A percentile compares a stretch with the other conserved stretches of the same genome.
Conservation (phyloP, 495 filamentous ascomycete genomes). For the Aspergillus wentii region DNA sequence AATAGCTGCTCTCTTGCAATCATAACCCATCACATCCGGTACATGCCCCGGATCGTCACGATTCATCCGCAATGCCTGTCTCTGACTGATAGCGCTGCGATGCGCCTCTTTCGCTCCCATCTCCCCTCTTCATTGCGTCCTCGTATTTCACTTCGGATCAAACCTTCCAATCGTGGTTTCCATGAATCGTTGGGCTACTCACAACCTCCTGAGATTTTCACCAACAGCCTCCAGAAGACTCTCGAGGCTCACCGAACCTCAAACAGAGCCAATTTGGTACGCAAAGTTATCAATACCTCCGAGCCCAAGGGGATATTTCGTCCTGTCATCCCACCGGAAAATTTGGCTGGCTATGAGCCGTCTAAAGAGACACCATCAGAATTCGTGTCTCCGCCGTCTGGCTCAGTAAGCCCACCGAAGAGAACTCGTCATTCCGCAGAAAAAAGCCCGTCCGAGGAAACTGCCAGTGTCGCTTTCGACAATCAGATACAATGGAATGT, state of each 20-base stretch:
- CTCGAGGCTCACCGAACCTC: constrained; percentile 46
- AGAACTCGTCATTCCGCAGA: no score
- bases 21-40: no score
- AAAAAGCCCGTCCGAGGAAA: no score
- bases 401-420: no score
- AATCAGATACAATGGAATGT: constrained; percentile 11
- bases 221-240: constrained; percentile 38
- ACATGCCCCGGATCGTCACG: constrained; percentile 7
- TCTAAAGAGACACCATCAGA: not conserved
- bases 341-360: not conserved
- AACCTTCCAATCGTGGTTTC: constrained; percentile 12
- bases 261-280: constrained; percentile 42
- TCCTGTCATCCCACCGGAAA: constrained; percentile 6
- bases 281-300: constrained; percentile 19
- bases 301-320: constrained; percentile 1
- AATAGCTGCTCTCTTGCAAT: no score
- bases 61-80: constrained; percentile 12
- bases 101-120: constrained; percentile 19
- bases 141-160: no score
- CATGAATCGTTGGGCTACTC: constrained; percentile 6
- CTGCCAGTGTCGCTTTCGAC: not conserved
- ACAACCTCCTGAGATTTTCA: constrained; percentile 23
- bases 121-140: constrained; percentile 5
- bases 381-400: no score
- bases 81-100: constrained; percentile 17